phyloP scores from a whole-genome alignment of 106 monocot species.

The Cymbidium sinense region DNA sequence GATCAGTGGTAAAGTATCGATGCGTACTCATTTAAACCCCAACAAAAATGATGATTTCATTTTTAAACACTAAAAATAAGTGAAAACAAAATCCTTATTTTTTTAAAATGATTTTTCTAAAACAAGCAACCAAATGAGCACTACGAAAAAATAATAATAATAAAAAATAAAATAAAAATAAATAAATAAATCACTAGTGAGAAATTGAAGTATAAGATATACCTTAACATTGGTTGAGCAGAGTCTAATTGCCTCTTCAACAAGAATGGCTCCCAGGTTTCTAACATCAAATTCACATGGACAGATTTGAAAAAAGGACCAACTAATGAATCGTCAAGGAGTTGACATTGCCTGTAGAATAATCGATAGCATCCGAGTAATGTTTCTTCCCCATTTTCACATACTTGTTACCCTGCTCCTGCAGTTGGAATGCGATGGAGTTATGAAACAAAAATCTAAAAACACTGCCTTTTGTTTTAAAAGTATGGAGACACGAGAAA shows the following conservation, averaged over 20 bases:
- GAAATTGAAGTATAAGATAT: neutral
- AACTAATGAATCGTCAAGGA: constrained; percentile 46
- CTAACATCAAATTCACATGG: constrained; percentile 82
- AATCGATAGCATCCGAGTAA: constrained; percentile 67
- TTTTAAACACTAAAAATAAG: neutral
- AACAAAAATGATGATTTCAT: neutral
- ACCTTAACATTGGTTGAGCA: constrained; percentile 20
- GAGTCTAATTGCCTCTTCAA: constrained; percentile 63
- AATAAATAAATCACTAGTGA: too few species aligned
- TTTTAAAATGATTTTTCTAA: neutral
- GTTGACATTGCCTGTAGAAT: constrained; percentile 95
- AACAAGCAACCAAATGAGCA: neutral
- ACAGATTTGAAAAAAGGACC: constrained; percentile 66
- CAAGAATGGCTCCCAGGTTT: constrained; percentile 62
- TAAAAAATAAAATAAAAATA: too few species aligned
- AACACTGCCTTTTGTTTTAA: neutral
- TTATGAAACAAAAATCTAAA: neutral
- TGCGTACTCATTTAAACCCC: neutral
- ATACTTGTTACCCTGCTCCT: constrained; percentile 86
- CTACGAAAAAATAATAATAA: too few species aligned
- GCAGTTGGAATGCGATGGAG: neutral
- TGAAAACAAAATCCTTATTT: too few species aligned
- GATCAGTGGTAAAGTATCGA: too few species aligned
- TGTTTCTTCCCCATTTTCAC: constrained; percentile 87
- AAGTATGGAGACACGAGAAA: neutral